These are phyloP conservation scores for Colletotrichum sp. DNA, from an alignment of 2,329 filamentous ascomycete genomes.

Conservation along the genomic window DNA sequence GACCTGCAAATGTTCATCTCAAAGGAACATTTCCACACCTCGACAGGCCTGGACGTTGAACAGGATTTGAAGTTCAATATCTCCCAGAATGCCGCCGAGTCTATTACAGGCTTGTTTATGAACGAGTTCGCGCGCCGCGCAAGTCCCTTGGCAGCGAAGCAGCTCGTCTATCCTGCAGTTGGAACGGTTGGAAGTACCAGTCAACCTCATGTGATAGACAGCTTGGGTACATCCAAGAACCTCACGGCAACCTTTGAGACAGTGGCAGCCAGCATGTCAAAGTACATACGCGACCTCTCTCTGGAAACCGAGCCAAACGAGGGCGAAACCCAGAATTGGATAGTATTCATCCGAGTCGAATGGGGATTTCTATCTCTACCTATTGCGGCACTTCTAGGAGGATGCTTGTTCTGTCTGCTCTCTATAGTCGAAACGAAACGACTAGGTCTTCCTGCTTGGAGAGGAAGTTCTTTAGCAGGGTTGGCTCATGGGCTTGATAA, in stretches of 20 bases:
- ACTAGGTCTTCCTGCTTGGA: not conserved
- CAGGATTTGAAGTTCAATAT: not conserved
- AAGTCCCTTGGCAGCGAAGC: not conserved
- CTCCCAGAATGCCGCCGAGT: not conserved
- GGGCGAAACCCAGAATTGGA: not conserved
- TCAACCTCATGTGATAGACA: not conserved
- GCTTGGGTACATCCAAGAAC: not conserved
- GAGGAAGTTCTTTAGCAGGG: not conserved
- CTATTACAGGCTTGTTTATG: not conserved
- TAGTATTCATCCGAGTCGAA: not conserved
- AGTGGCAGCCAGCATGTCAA: not conserved
- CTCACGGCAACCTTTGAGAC: not conserved
- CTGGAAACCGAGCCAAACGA: not conserved
- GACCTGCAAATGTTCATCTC: not conserved
- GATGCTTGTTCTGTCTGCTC: not conserved
- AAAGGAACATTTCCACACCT: not conserved
- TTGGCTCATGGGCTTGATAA: not conserved
- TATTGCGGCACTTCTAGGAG: not conserved
- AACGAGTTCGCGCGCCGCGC: not conserved
- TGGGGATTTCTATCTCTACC: not conserved
- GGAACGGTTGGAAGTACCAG: not conserved
- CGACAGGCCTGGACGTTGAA: not conserved
- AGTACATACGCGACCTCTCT: not conserved
- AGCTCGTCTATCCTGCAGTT: not conserved
- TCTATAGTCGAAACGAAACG: not conserved